Base-by-base conservation (phyloP, 2,329 filamentous ascomycete genomes). In the Aspergillus ochraceoroseus region DNA sequence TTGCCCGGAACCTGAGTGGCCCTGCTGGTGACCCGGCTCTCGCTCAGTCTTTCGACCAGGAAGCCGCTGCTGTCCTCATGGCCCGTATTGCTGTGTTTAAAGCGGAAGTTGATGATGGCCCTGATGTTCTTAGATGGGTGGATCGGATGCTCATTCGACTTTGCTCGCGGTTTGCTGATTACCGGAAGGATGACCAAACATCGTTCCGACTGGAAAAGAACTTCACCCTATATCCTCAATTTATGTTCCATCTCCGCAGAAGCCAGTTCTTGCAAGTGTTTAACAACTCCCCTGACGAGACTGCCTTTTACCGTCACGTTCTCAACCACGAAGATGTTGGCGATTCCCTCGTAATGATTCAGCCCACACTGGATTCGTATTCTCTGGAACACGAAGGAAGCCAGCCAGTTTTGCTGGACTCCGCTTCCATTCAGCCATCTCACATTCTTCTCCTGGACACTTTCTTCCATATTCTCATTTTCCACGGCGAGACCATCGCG, bases 401-500 rank as follows among this genome's bases (percentile, higher is more conserved):
- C 32, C 80, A 89, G 50, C 90, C 92, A 2, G 92, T 98, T n/a
- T 73, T 98, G 15, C 77, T 98, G 23, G 92, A 98, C 64, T 96
- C 90, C 9, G 89, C 88, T 23, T 95, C 88, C 4, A 98, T 98
- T 55, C 90, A 96, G 61, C 84, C 88, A 7, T 86, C 89, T 14
- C 94, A 95, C 45, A 86, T 96, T 46, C 77, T 98, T 35, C 80
- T 98, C 7, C 82, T 98, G 40, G 92, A 98, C 59, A 96, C 92
- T 0, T 98, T 98, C 74, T 98, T 98, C 78, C 92, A 98, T 65
- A 98, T 98, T 47, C 79, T 98, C 40, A 98, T 98, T 56, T 98
- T 96, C 78, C 89, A 98, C 58, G 92, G 92, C 48, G 90, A 98
- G 73, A 96, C 90, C 0, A 85, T 96, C 66, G 92, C 92, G 1